Base-by-base conservation (phyloP, 768 basidiomycete species). In the Lepiota venenata region DNA sequence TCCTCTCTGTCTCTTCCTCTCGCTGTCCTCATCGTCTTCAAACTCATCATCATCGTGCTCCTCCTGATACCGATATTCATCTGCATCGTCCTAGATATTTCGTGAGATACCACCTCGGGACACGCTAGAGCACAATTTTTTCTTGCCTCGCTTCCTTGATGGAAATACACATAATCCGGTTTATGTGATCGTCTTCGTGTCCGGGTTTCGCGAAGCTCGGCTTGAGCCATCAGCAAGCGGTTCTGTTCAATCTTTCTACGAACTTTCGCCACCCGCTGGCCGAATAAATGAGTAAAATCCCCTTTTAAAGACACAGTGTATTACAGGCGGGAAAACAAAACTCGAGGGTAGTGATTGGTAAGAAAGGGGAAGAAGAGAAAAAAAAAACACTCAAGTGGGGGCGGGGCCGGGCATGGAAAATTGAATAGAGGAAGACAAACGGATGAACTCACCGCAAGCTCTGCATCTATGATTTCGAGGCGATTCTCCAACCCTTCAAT, bases 131-230 rank as follows among this genome's bases (percentile, higher is more conserved):
- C 56, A 52, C 38, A 18, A 52, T 52, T 43, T 29, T 72, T n/a
- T n/a, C 82, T 72, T 75, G 74, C 87, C 69, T 87, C 90, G 60
- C 83, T 86, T 54, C 80, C 82, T 60, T 77, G 77, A 61, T 85
- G 80, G 62, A 79, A 76, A 68, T 92, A 91, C 48, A 88, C 88
- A 69, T 93, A 93, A 73, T 91, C 87, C 44, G 88, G 87, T 58
- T 81, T 83, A 40, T 80, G 79, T 2, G 85, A 83, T 69, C 81
- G 80, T 50, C 87, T 78, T 56, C 90, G 79, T 16, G 91, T 92
- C 56, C 91, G 79, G 22, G 89, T 92, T 68, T 85, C 83, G 57
- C 90, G 81, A 55, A 91, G 71, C 66, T 91, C 90, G 36, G 87
- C 83, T 66, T 91, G 88, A 16, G 84, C 88, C 58, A 85, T 71